Base-by-base conservation (phyloP, 2,329 filamentous ascomycete genomes). In the Cryphonectria japonica region DNA sequence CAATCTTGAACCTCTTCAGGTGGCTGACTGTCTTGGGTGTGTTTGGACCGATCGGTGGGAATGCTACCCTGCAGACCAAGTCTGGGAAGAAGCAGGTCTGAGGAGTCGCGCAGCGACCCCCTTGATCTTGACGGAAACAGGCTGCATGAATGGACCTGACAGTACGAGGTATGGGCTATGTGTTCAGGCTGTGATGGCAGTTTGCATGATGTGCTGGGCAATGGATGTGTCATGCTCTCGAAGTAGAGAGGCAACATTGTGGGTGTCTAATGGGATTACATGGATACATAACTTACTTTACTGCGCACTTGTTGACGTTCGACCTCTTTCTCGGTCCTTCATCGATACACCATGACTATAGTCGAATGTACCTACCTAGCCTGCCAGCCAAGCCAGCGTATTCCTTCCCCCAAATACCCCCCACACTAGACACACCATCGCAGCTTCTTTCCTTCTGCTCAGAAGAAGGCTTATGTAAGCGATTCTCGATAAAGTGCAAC, bases 1-100 rank as follows among this genome's bases (percentile, higher is more conserved):
- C 67, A 3, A 72, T 76, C 14, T 59, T 81, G 65, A 79, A 80
- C 64, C 69, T 75, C 26, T 32, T 76, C 16, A 75, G 78, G 43
- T 76, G 75, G 73, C 26, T 71, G 50, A 78, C 78, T 6, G 41
- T 79, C 43, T 32, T 75, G 54, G 78, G 76, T 1, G 71, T 62
- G 41, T 79, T 79, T 68, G 78, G 78, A n/a, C 59, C 34, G 8
- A 16, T 63, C 26, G 50, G 39, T 37, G 64, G 41, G 8, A 50
- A 14, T 19, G 37, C 19, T 29, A 8, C 6, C 37, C 37, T 39
- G 32, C 3, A n/a, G 34, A 14, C 8, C 5, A 29, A 16, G 14
- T 39, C 29, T 32, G 63, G 29, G n/a, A 67, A 70, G 57, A 70
- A 70, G 57, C 14, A 37, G 14, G 13, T 5, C 26, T 70, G 59